Evolutionary conservation across 257 asterid species (phyloP).

Genomic region (Jacaranda copaia): DNA sequence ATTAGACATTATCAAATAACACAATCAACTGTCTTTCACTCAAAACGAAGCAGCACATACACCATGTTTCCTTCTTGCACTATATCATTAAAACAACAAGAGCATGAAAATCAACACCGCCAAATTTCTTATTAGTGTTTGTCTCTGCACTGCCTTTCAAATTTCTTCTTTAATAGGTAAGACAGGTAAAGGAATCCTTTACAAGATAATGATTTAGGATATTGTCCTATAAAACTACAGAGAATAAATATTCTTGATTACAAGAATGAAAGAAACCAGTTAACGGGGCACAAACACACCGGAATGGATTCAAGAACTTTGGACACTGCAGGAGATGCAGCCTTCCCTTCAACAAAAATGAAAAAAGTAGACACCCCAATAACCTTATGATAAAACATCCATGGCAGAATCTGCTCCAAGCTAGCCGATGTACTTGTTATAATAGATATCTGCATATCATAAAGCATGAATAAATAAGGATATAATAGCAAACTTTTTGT

Average conservation of each 20-base stretch:
- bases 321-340: slow-evolving; percentile 77
- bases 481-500: background rate
- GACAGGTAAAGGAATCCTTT: background rate
- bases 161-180: background rate
- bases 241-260: background rate
- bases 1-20: slow-evolving; percentile 13
- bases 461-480: slow-evolving; percentile 21
- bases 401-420: slow-evolving; percentile 84
- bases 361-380: slow-evolving; percentile 78
- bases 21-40: background rate
- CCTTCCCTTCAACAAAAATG: slow-evolving; percentile 86
- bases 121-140: background rate
- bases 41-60: slow-evolving; percentile 2
- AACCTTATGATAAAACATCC: slow-evolving; percentile 89
- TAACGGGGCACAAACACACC: slow-evolving; percentile 51
- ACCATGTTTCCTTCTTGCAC: background rate
- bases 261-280: slow-evolving; percentile 24
- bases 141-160: slow-evolving; percentile 21
- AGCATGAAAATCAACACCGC: background rate
- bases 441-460: slow-evolving; percentile 63
- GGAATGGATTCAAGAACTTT: slow-evolving; percentile 82
- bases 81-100: background rate
- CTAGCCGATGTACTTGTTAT: slow-evolving; percentile 85
- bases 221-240: slow-evolving; percentile 13
- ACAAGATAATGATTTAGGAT: background rate